Evolutionary conservation across 2,329 filamentous ascomycete species (phyloP).

Genomic region (Stagonosporopsis rhizophila): DNA sequence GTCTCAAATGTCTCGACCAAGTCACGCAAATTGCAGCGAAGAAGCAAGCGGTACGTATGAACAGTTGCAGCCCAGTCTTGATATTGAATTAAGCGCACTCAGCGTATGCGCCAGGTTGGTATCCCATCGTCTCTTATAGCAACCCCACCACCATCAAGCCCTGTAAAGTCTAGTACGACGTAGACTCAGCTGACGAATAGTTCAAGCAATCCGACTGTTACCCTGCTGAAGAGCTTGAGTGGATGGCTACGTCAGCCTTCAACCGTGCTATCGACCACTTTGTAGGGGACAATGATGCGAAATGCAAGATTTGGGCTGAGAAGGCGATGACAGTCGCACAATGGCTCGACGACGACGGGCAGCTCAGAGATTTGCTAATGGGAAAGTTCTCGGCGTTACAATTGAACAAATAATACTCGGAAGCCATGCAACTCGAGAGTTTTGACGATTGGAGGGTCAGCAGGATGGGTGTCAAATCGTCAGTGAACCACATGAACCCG

Average conservation of each 20-base stretch:
- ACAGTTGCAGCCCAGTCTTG: background rate
- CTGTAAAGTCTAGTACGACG: slow-evolving; percentile 9
- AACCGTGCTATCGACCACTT: slow-evolving; percentile 73
- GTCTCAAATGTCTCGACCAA: slow-evolving; percentile 70
- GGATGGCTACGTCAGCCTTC: slow-evolving; percentile 68
- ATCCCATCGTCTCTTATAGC: background rate
- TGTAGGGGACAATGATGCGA: slow-evolving; percentile 58
- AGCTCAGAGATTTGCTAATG: slow-evolving; percentile 38
- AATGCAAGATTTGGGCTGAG: slow-evolving; percentile 67
- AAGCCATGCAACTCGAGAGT: background rate
- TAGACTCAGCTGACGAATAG: slow-evolving; percentile 30
- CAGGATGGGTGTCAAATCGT: background rate
- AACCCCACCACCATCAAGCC: slow-evolving; percentile 26
- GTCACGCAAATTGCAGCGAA: slow-evolving; percentile 52
- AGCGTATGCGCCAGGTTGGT: background rate
- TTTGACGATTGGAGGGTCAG: background rate
- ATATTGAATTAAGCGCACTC: slow-evolving; percentile 12
- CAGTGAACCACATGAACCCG: background rate
- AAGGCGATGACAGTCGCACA: slow-evolving; percentile 69
- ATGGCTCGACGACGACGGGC: slow-evolving; percentile 61
- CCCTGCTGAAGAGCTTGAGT: slow-evolving; percentile 73
- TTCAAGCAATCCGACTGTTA: slow-evolving; percentile 58
- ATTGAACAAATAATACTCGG: slow-evolving; percentile 38
- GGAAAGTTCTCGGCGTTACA: slow-evolving; percentile 61
- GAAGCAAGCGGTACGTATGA: slow-evolving; percentile 37